Evolutionary conservation across 352 stramenopile genomes (phyloP), one percentile per base, ranked within the genome.

Genomic region (Phytophthora litchii): DNA sequence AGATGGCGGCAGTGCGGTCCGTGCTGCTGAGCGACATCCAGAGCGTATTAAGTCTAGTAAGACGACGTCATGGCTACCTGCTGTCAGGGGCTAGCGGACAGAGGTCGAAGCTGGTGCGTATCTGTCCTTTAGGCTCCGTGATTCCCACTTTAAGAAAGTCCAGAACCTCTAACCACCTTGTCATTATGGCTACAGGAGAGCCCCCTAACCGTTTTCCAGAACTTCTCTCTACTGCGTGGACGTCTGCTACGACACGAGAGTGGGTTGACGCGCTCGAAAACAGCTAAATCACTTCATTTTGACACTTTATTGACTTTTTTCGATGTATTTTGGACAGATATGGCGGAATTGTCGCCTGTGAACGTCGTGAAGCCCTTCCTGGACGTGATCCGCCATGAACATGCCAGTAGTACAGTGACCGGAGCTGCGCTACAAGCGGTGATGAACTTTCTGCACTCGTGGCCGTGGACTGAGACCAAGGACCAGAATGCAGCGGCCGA

Each of bases 391-490:
- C 83, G 90, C 36, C 94, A 95, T 35, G 79, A 94, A 16, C 83
- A 98, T 35, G 95, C 96, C 38, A 97, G 83, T 41, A 97, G 95
- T 20, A 87, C 73, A 11, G 86, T 99, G 19, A 99, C 96, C 1
- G 88, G 87, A 4, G 90, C 91, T 6, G 93, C 96, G 12, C 79
- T 99, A 19, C 88, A 95, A 37, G 91, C 94, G 1, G 78, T 99
- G 49, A 92, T 98, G 79, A 98, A 98, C 60, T 97, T 99, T 46
- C 72, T 99, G 25, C 80, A 97, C 12, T 95, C 55, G 37, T 93
- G 82, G 81, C 75, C 82, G 14, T 92, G 83, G 83, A 14, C 51
- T 13, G 36, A 70, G 13, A 64, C 70, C n/a, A 65, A 69, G 32
- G 78, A 87, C 52, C 45, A 66, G 21, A 67, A 63, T 34, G 69